Evolutionary conservation across 2,329 filamentous ascomycete species (phyloP).

Genomic region (Aspergillus piperis): DNA sequence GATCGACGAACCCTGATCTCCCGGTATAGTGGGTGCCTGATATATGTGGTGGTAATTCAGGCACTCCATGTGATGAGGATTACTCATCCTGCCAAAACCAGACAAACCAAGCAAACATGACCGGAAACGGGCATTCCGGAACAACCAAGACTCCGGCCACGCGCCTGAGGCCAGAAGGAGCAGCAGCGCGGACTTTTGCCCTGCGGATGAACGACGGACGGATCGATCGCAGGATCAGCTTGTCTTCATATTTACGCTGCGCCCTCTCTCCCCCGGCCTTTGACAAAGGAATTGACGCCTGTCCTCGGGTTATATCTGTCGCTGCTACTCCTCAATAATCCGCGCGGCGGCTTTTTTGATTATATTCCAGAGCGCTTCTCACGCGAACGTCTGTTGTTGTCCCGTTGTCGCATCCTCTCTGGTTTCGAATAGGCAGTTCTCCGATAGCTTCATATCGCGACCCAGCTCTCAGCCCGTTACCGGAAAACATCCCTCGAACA

Average conservation of each 20-base stretch:
- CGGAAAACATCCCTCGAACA: constrained; percentile 3
- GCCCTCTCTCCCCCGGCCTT: constrained; percentile 13
- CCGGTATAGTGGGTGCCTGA: not conserved
- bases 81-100: constrained; percentile 3
- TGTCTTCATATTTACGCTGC: constrained; percentile 15
- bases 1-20: not conserved
- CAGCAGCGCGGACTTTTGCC: constrained; percentile 26
- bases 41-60: not conserved
- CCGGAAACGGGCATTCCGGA: constrained; percentile 5
- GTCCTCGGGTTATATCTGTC: constrained; percentile 7
- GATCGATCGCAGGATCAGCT: constrained; percentile 27
- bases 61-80: not conserved
- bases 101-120: constrained; percentile 16
- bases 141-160: constrained; percentile 21
- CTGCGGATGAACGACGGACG: constrained; percentile 21
- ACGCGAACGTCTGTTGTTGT: constrained; percentile 14
- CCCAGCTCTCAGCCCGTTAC: constrained; percentile 14
- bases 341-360: constrained; percentile 11
- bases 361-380: not conserved
- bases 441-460: constrained; percentile 24
- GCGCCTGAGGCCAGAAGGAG: constrained; percentile 24
- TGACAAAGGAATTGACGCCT: constrained; percentile 22
- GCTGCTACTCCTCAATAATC: constrained; percentile 8
- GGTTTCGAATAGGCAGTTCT: constrained; percentile 12
- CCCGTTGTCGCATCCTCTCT: constrained; percentile 21